These are phyloP conservation scores for Sporisorium scitamineum DNA, from an alignment of 1,284 basidiomycete species.

Conservation along the genomic window DNA sequence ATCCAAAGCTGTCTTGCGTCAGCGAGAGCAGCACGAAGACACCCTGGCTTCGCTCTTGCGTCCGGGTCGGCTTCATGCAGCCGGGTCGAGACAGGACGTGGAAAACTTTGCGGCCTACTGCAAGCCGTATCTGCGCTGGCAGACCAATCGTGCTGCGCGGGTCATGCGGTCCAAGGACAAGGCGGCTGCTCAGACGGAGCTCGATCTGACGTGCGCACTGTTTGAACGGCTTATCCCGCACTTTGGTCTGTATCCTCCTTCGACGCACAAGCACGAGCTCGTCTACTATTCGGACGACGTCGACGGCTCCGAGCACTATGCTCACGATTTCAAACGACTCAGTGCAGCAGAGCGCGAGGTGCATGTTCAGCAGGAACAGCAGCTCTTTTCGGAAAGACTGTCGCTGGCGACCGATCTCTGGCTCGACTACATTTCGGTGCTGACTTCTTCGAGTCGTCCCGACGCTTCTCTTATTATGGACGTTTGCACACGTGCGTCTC, in stretches of 20 bases:
- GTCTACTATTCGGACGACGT: conserved; percentile 33
- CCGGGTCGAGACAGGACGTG: conserved; percentile 27
- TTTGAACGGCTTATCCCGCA: conserved; percentile 38
- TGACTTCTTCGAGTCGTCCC: conserved; percentile 18
- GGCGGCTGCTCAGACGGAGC: conserved; percentile 24
- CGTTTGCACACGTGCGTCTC: conserved; percentile 42
- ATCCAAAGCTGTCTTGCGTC: conserved; percentile 21
- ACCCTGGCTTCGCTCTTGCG: conserved; percentile 6
- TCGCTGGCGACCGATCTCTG: conserved; percentile 54
- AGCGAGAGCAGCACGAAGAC: conserved; percentile 54
- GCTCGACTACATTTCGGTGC: conserved; percentile 55
- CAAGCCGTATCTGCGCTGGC: conserved; percentile 50
- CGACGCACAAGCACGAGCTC: conserved; percentile 28
- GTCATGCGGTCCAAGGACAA: conserved; percentile 45
- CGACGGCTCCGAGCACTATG: conserved; percentile 20
- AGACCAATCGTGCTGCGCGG: conserved; percentile 32
- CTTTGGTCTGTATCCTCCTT: conserved; percentile 43
- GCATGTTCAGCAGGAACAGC: conserved; percentile 29
- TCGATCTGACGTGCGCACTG: conserved; percentile 32
- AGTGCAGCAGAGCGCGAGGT: conserved; percentile 13
- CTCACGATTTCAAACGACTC: conserved; percentile 33
- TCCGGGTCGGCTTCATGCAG: background rate
- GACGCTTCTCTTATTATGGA: conserved; percentile 47
- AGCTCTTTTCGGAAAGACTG: conserved; percentile 28
- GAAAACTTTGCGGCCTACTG: conserved; percentile 27